phyloP scores from a whole-genome alignment of 140 eudicot genomes.

The Cichorium intybus region DNA sequence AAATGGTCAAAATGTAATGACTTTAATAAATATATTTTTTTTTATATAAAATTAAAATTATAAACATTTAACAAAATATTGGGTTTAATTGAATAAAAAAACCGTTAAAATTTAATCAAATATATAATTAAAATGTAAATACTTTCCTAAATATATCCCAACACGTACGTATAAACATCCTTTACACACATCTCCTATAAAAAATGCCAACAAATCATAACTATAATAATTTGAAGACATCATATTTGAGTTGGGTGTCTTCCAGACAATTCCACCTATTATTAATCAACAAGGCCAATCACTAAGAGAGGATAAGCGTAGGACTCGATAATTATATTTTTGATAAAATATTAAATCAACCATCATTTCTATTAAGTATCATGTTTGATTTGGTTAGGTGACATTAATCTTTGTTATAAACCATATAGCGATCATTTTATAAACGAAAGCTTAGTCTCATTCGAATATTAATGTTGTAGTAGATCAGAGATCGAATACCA shows the following conservation, averaged over 20 bases:
- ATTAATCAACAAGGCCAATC: slow-evolving; percentile 9
- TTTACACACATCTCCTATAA: background rate
- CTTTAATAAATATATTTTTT: too few relatives aligned
- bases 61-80: too few relatives aligned
- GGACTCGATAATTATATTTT: background rate
- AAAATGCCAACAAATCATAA: background rate
- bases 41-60: too few relatives aligned
- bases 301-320: slow-evolving; percentile 17
- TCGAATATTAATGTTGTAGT: too few relatives aligned
- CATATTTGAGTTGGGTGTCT: slow-evolving; percentile 15
- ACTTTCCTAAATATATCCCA: too few relatives aligned
- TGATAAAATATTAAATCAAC: background rate
- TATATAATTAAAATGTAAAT: too few relatives aligned
- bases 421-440: too few relatives aligned
- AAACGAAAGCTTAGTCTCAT: too few relatives aligned
- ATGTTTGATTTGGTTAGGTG: background rate
- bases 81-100: too few relatives aligned
- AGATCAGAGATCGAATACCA: too few relatives aligned
- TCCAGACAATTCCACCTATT: slow-evolving; percentile 18
- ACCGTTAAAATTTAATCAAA: too few relatives aligned
- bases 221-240: background rate
- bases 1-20: too few relatives aligned
- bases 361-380: background rate
- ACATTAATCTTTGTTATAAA: background rate
- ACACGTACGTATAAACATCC: background rate